Conservation (phyloP, 306 rosid species). For the Pueraria montana region DNA sequence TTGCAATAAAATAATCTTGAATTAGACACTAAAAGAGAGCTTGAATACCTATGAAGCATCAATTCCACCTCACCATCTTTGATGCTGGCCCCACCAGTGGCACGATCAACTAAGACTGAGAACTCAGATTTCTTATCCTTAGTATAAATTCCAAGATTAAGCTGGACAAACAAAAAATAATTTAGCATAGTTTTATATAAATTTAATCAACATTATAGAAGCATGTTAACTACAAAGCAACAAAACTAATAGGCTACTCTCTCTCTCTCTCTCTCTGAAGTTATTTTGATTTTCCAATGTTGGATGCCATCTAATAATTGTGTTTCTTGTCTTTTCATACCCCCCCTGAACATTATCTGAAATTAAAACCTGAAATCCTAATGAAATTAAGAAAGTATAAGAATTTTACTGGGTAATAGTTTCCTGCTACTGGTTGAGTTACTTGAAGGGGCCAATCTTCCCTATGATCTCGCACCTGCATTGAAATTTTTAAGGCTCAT, state of each 20-base stretch:
- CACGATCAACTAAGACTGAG: constrained; percentile 91
- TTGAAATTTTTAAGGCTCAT: constrained; percentile 33
- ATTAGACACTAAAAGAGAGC: background rate
- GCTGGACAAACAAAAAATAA: constrained; percentile 54
- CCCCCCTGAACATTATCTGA: background rate
- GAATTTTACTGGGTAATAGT: constrained; percentile 86
- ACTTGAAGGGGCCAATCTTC: constrained; percentile 86
- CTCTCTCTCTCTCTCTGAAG: background rate
- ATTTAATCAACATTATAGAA: background rate
- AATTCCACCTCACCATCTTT: constrained; percentile 85
- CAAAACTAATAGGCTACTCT: background rate
- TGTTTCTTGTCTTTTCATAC: background rate
- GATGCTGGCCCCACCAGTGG: constrained; percentile 88
- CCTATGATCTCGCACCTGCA: constrained; percentile 82
- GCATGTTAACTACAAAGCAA: background rate
- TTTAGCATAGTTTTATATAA: background rate
- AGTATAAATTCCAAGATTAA: constrained; percentile 84
- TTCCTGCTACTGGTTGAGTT: constrained; percentile 89
- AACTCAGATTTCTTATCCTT: constrained; percentile 77
- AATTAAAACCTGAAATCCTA: background rate
- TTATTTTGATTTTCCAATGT: background rate
- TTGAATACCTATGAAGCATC: constrained; percentile 86
- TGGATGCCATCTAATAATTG: background rate
- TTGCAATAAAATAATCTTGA: background rate
- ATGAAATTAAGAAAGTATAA: constrained; percentile 19